phyloP scores from a whole-genome alignment of 1,284 basidiomycete species.

The Tilletia horrida region DNA sequence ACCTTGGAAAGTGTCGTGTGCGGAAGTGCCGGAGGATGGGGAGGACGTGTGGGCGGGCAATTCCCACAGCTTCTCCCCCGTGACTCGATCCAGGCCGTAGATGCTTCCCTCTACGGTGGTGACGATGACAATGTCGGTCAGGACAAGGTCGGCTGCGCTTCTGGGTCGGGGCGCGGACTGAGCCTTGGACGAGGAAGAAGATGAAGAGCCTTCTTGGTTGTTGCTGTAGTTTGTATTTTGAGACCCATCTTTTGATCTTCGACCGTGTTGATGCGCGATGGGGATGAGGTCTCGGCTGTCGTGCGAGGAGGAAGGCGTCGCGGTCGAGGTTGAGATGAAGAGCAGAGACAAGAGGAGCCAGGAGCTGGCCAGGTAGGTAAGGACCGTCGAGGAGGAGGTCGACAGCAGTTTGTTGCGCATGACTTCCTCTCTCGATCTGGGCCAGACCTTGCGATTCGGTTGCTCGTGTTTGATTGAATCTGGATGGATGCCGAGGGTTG shows the following conservation, averaged over 20 bases:
- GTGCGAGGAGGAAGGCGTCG: not conserved
- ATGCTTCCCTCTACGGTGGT: constrained; percentile 86
- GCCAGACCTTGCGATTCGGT: too few relatives aligned
- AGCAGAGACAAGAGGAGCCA: not conserved
- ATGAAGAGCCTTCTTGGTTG: not conserved
- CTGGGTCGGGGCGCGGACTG: not conserved
- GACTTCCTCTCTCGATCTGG: not conserved
- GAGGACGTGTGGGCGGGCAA: constrained; percentile 19
- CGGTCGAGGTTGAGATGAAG: not conserved
- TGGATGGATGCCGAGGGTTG: too few relatives aligned
- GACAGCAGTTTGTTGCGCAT: constrained; percentile 8
- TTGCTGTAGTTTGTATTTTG: not conserved
- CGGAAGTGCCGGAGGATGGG: constrained; percentile 14
- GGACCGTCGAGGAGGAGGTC: not conserved
- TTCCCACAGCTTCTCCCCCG: constrained; percentile 59
- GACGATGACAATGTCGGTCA: constrained; percentile 74
- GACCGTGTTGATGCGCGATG: not conserved
- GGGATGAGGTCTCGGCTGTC: constrained; percentile 11
- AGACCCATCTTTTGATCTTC: not conserved
- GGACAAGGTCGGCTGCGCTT: constrained; percentile 58
- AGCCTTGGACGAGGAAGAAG: not conserved
- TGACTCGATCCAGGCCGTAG: constrained; percentile 76
- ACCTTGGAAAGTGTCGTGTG: constrained; percentile 24
- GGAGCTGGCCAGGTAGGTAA: constrained; percentile 11
- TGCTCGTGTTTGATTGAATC: too few relatives aligned